Evolutionary conservation across 805 yeast genomes (phyloP).

Genomic region (Sugiyamaella qingdaonensis): DNA sequence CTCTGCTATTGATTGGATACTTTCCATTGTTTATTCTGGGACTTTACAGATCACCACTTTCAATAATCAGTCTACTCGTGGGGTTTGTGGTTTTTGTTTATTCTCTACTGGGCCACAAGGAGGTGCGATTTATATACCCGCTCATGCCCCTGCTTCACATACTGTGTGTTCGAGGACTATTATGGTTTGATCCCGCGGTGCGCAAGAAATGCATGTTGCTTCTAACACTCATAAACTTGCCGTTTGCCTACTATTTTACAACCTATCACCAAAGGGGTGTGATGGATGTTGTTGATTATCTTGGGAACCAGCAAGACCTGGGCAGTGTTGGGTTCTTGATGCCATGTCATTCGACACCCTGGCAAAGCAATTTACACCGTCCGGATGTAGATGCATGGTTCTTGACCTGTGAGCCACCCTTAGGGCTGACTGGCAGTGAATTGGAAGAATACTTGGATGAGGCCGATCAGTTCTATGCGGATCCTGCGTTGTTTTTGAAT

Average conservation of each 20-base stretch:
- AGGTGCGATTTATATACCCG: conserved; percentile 84
- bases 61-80: conserved; percentile 30
- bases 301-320: conserved; percentile 42
- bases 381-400: conserved; percentile 57
- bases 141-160: conserved; percentile 68
- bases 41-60: conserved; percentile 23
- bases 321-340: conserved; percentile 72
- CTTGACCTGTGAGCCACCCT: conserved; percentile 89
- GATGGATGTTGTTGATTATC: conserved; percentile 54
- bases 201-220: conserved; percentile 1
- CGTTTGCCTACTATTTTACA: conserved; percentile 50
- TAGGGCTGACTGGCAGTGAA: conserved; percentile 35
- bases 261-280: conserved; percentile 84
- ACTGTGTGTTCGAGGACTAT: conserved; percentile 43
- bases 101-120: conserved; percentile 77
- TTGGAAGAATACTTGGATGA: conserved; percentile 67
- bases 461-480: conserved; percentile 74
- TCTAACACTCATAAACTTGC: conserved; percentile 37
- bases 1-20: conserved; percentile 63
- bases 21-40: conserved; percentile 59
- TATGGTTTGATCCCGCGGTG: conserved; percentile 5
- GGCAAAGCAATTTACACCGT: conserved; percentile 79
- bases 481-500: conserved; percentile 57
- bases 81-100: conserved; percentile 49
- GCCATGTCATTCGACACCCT: conserved; percentile 98